Evolutionary conservation across 2,329 filamentous ascomycete genomes (phyloP).

Genomic region (Xylariaceae sp.): DNA sequence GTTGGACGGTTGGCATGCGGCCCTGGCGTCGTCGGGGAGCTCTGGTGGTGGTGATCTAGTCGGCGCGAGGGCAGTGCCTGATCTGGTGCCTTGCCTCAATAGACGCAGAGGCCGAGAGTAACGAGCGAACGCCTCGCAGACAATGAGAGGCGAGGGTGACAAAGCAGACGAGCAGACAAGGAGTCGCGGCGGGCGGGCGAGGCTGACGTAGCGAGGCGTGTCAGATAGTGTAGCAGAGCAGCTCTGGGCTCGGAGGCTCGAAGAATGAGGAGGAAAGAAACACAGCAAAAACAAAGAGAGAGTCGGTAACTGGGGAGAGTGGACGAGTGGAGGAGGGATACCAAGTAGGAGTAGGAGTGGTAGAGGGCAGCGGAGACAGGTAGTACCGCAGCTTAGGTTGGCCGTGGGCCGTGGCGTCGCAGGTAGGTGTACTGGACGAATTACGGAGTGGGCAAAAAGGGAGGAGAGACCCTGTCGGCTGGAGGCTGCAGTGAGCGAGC

Average conservation of each 20-base stretch:
- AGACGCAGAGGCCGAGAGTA: slow-evolving; percentile 6
- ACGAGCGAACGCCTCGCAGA: slow-evolving; percentile 13
- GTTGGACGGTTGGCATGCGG: not conserved
- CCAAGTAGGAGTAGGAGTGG: not conserved
- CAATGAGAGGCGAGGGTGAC: slow-evolving; percentile 6
- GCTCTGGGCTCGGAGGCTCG: not conserved
- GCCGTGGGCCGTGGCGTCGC: not conserved
- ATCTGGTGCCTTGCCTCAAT: slow-evolving; percentile 1
- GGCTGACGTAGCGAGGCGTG: not conserved
- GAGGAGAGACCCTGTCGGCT: no score
- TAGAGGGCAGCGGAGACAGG: no score
- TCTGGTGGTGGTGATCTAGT: not conserved
- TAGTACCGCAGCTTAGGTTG: no score
- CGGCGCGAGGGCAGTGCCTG: slow-evolving; percentile 3
- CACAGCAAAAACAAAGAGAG: not conserved
- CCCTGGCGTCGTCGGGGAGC: not conserved
- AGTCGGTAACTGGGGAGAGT: not conserved
- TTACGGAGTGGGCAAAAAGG: no score
- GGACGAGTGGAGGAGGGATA: not conserved
- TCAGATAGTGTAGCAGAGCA: not conserved
- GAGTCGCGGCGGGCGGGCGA: not conserved
- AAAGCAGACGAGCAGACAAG: not conserved
- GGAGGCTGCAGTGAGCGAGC: no score
- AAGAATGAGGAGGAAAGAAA: not conserved
- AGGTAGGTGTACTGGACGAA: not conserved